Conservation (phyloP, 1,139 yeast species). For the Scheffersomyces parashehatae region DNA sequence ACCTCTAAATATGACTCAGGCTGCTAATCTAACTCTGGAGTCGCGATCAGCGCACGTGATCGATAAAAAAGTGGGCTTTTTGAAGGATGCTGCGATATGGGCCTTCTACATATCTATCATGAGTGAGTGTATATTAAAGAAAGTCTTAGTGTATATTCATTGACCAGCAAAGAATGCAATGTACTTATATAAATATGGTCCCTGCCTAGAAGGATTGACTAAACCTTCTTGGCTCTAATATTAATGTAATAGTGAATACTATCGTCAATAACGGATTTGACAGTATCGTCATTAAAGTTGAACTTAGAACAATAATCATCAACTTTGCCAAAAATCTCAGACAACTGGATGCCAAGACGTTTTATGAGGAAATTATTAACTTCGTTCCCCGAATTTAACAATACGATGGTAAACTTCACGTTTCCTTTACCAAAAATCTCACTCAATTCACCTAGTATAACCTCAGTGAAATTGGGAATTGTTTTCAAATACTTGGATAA, state of each 20-base stretch:
- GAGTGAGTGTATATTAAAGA: too few species aligned
- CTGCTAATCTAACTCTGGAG: too few species aligned
- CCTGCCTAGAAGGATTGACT: not conserved
- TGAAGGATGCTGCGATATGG: too few species aligned
- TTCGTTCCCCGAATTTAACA: constrained; percentile 34
- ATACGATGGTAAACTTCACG: constrained; percentile 32
- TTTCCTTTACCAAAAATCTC: constrained; percentile 35
- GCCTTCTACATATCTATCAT: too few species aligned
- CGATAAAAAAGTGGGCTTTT: too few species aligned
- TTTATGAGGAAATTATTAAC: constrained; percentile 33
- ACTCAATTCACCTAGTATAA: constrained; percentile 23
- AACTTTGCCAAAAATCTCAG: constrained; percentile 37
- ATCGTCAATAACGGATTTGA: constrained; percentile 11
- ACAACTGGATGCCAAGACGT: constrained; percentile 31
- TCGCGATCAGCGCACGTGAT: too few species aligned
- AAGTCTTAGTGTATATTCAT: not conserved
- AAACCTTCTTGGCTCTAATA: constrained; percentile 28
- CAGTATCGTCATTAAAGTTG: constrained; percentile 15
- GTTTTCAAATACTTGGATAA: constrained; percentile 20
- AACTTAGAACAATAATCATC: constrained; percentile 29
- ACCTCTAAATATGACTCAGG: constrained; percentile 5
- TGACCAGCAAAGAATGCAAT: not conserved
- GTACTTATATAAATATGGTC: too few species aligned
- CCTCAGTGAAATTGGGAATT: constrained; percentile 28
- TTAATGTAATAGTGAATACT: constrained; percentile 33